phyloP scores from a whole-genome alignment of 768 basidiomycete genomes.

The Coprinopsis strossmayeri region DNA sequence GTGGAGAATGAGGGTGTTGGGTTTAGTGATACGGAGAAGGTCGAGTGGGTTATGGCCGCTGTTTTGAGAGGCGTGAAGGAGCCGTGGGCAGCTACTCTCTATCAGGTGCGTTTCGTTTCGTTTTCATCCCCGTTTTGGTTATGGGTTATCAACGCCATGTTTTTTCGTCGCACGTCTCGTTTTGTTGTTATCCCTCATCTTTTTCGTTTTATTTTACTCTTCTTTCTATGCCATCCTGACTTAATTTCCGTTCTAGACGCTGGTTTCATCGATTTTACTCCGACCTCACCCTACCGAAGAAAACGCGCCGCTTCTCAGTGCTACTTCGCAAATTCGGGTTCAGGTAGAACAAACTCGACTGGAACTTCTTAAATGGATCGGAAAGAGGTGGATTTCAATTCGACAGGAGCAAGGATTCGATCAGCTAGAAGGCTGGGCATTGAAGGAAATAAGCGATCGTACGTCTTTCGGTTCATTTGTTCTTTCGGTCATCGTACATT shows the following conservation, averaged over 20 bases:
- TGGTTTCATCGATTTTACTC: slow-evolving; percentile 69
- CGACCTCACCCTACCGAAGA: slow-evolving; percentile 56
- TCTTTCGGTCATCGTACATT: not conserved
- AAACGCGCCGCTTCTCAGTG: slow-evolving; percentile 54
- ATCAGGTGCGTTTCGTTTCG: slow-evolving; percentile 74
- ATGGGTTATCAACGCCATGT: no score
- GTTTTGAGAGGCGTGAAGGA: slow-evolving; percentile 57
- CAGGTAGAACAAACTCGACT: slow-evolving; percentile 68
- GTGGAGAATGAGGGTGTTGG: slow-evolving; percentile 67
- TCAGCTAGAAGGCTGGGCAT: slow-evolving; percentile 74
- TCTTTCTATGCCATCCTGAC: no score
- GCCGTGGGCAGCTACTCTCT: slow-evolving; percentile 58
- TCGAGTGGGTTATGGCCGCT: slow-evolving; percentile 70
- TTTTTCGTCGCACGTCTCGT: no score
- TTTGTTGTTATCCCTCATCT: no score
- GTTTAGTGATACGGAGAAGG: slow-evolving; percentile 73
- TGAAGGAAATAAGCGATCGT: slow-evolving; percentile 86
- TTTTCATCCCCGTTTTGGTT: no score
- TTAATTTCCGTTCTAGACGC: slow-evolving; percentile 34
- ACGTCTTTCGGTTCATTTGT: slow-evolving; percentile 20
- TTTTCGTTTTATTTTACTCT: no score
- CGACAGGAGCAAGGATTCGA: slow-evolving; percentile 78
- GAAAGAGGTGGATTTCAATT: slow-evolving; percentile 70
- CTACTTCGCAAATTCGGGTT: slow-evolving; percentile 63
- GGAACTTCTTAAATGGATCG: slow-evolving; percentile 46